These are phyloP conservation scores for Amphirosellinia nigrospora DNA, from an alignment of 495 filamentous ascomycete genomes.

Conservation along the genomic window DNA sequence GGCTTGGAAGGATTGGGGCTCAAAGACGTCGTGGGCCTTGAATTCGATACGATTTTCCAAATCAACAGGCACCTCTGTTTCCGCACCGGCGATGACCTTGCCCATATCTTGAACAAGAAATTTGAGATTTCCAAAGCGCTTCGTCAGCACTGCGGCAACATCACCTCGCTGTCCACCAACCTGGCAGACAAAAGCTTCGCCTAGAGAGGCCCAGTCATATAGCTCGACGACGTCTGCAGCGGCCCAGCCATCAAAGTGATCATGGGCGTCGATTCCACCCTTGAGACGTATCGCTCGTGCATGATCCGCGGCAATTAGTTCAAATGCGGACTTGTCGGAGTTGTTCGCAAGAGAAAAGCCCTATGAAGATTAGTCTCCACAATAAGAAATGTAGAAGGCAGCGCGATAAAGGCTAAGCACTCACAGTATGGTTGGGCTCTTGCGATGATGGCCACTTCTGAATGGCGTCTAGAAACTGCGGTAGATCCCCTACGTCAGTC, in stretches of 20 bases:
- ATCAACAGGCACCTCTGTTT: conserved; percentile 14
- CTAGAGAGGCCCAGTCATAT: conserved; percentile 34
- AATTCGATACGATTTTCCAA: conserved; percentile 39
- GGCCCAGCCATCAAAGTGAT: conserved; percentile 26
- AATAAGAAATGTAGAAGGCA: not conserved
- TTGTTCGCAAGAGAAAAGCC: conserved; percentile 43
- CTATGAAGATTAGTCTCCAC: conserved; percentile 26
- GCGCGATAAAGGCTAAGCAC: conserved; percentile 6
- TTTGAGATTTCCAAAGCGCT: conserved; percentile 21
- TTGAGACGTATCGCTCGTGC: conserved; percentile 25
- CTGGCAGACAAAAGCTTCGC: conserved; percentile 19
- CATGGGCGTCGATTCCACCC: conserved; percentile 23
- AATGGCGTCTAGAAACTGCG: conserved; percentile 33
- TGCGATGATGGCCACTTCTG: conserved; percentile 31
- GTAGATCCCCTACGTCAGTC: conserved; percentile 17
- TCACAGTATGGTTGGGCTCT: conserved; percentile 40
- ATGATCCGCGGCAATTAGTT: conserved; percentile 26
- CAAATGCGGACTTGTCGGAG: conserved; percentile 41
- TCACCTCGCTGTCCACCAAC: conserved; percentile 25
- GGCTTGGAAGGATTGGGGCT: conserved; percentile 51
- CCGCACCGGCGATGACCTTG: conserved; percentile 22
- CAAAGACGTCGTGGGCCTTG: conserved; percentile 53
- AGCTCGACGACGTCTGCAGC: conserved; percentile 20
- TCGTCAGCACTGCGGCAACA: conserved; percentile 24
- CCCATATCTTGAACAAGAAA: conserved; percentile 28